Percentiles rank a stretch among this genome's conserved stretches.
These are phyloP conservation scores for Myrica gale DNA, from an alignment of 306 rosid species.

Conservation along the genomic window DNA sequence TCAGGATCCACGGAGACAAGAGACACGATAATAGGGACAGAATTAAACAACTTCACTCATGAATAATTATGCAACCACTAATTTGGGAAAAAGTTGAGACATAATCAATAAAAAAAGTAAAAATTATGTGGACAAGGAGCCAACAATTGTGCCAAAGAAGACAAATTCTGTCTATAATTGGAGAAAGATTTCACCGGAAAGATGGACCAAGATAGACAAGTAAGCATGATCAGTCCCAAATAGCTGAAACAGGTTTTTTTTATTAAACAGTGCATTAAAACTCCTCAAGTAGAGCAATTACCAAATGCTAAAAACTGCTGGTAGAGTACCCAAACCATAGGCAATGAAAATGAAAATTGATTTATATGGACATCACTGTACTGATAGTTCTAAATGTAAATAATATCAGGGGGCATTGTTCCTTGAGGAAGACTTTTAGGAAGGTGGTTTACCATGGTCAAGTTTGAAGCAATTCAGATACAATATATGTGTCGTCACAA, in stretches of 20 bases:
- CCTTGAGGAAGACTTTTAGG: conserved; percentile 12
- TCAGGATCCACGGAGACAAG: not conserved
- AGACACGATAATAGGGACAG: not conserved
- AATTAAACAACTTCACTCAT: not conserved
- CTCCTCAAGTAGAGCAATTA: not conserved
- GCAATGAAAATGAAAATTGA: not conserved
- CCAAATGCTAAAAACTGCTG: not conserved
- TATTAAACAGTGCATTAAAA: not conserved
- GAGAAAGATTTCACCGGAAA: not conserved
- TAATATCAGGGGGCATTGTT: not conserved
- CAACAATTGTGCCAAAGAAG: not conserved
- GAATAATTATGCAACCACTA: not conserved
- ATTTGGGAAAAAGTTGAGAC: not conserved
- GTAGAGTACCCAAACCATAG: not conserved
- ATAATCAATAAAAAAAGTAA: not conserved
- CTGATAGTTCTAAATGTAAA: not conserved
- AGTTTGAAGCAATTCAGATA: conserved; percentile 81
- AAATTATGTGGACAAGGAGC: conserved; percentile 1
- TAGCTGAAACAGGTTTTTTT: not conserved
- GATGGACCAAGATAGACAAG: conserved; percentile 1
- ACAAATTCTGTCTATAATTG: not conserved
- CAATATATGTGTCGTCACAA: conserved; percentile 85
- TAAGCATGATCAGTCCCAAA: conserved; percentile 7
- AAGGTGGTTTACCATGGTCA: conserved; percentile 59
- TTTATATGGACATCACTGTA: not conserved